Evolutionary conservation across 2,329 filamentous ascomycete species (phyloP).

Genomic region (Dissoconium aciculare): DNA sequence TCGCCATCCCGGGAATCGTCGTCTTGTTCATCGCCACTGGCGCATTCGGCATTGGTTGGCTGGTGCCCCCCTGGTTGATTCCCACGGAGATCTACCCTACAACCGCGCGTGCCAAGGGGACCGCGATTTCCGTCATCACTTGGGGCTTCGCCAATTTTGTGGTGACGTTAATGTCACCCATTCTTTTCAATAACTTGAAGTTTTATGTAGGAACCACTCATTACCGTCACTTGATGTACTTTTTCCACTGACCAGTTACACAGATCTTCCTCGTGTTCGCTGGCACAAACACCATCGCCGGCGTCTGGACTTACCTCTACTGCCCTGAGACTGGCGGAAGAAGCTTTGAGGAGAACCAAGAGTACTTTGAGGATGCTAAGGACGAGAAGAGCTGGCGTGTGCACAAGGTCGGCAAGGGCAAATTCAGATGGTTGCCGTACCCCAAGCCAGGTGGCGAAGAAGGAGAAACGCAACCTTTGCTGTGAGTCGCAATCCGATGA

Average conservation of each 20-base stretch:
- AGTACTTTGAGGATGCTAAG: conserved; percentile 41
- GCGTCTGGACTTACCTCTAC: conserved; percentile 39
- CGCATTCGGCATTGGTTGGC: conserved; percentile 46
- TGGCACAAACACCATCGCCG: conserved; percentile 40
- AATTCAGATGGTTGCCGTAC: conserved; percentile 34
- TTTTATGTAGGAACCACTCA: conserved; percentile 31
- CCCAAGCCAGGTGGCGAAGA: conserved; percentile 25
- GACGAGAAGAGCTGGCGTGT: conserved; percentile 41
- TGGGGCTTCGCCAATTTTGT: conserved; percentile 46
- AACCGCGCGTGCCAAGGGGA: conserved; percentile 39
- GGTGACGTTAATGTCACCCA: conserved; percentile 42
- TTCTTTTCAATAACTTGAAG: conserved; percentile 45
- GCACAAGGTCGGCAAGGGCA: conserved; percentile 37
- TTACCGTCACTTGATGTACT: not conserved
- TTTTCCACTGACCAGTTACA: not conserved
- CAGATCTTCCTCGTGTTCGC: conserved; percentile 41
- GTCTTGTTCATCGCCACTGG: conserved; percentile 43
- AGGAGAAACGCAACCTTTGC: conserved; percentile 32
- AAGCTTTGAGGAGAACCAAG: conserved; percentile 46
- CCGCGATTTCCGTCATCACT: conserved; percentile 39
- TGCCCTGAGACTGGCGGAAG: conserved; percentile 42
- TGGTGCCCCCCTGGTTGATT: conserved; percentile 45
- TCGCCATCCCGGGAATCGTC: conserved; percentile 38
- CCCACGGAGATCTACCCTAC: conserved; percentile 45
- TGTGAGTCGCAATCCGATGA: no score